Base-by-base conservation (phyloP, 1,284 basidiomycete genomes). In the Neolentinus lepideus region DNA sequence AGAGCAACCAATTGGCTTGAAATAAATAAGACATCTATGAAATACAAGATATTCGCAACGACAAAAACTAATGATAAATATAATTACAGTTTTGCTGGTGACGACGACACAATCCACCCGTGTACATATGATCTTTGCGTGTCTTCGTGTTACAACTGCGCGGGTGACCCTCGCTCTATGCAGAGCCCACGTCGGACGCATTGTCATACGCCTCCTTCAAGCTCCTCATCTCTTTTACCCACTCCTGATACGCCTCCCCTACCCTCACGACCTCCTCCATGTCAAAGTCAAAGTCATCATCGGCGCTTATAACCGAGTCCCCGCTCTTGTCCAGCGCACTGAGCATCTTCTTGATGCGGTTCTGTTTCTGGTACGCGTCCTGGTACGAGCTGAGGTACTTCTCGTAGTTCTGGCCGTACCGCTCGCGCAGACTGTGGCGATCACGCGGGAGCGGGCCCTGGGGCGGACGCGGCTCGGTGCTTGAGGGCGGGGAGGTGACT, bases 371-470 rank as follows among this genome's bases (percentile, higher is more conserved):
- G 29, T 6, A 4, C 29, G 29, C 29, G 29, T 31, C 29, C 12
- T 31, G 29, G 29, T 6, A 31, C 6, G 29, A 31, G 29, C 29
- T 31, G 29, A 31, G 29, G 29, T 31, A 31, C 29, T 31, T 31
- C 29, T 6, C 6, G 29, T 31, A 31, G 29, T 31, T 31, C 29
- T 31, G 29, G 29, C 29, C 29, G 59, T 87, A 88, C 53, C 75
- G 72, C 27, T 69, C 67, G 16, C 81, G 78, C 35, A 88, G 71
- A 22, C 67, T 69, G 2, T 71, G 71, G 54, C 72, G 78, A 59
- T 84, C 79, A 1, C 69, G 67, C 16, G 81, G 73, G 1, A 77
- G 69, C n/a, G 74, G 69, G 56, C 63, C 26, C 60, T 57, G 47
- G 53, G 60, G 45, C 59, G 52, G 54, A 52, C 29, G 53, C 62